Evolutionary conservation across 495 filamentous ascomycete species (phyloP), one percentile per base, ranked within the genome.

Genomic region (Parachaetomium inaequale): DNA sequence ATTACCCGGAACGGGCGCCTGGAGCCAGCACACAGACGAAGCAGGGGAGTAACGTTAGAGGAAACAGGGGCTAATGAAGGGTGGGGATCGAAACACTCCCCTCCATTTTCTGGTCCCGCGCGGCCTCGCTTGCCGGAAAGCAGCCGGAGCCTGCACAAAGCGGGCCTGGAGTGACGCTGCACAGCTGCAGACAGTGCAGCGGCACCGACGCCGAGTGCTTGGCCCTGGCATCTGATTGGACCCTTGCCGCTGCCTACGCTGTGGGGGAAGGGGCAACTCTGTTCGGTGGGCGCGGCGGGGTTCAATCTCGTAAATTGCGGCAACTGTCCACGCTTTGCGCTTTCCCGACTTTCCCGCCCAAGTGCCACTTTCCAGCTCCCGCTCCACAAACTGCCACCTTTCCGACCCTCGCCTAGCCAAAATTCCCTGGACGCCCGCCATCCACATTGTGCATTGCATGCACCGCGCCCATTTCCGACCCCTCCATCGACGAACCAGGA

Each of bases 301-400:
- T 31, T 29, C 45, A 59, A 59, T 59, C 56, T 50, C 56, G 47
- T 45, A 50, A 36, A 49, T 58, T 49, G 56, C 54, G 29, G 17
- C 34, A 19, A n/a, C 14, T 49, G 56, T 36, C 56, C 56, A 58
- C 56, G 7, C 3, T 32, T 58, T 23, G 17, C 34, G 32, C 12
- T 54, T 40, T 32, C 52, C 52, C 52, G 52, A 38, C 52, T 55
- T 40, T 55, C 2, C 5, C 11, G n/a, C 19, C 32, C 14, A 36
- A 46, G 42, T 23, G 17, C 6, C 42, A 46, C 42, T 46, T 46
- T n/a, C 12, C 14, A 12, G 34, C 34, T 11, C 34, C 34, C 34
- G 14, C 34, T 40, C 36, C 36, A 40, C 36, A 40, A 40, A 40
- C 36, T 40, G 36, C 14, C 14, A 10, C 6, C 14, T 29, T 43